phyloP scores from a whole-genome alignment of 805 yeast species.

The Kuraishia piskuri region DNA sequence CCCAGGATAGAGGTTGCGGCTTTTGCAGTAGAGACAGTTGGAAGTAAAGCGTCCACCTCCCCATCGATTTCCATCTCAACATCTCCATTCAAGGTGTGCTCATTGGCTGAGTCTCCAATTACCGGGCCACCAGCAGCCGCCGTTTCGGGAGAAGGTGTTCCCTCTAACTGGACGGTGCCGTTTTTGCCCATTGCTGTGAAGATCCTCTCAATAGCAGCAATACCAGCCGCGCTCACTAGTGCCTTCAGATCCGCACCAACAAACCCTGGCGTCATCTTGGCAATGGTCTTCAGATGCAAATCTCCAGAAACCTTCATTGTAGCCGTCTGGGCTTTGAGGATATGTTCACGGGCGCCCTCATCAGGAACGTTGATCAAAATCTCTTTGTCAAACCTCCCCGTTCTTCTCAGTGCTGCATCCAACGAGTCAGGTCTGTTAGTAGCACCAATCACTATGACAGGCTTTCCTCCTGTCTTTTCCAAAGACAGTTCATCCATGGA shows the following conservation, averaged over 20 bases:
- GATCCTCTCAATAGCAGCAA: slow-evolving; percentile 86
- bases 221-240: slow-evolving; percentile 90
- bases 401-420: slow-evolving; percentile 91
- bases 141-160: slow-evolving; percentile 1
- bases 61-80: slow-evolving; percentile 8
- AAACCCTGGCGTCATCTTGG: slow-evolving; percentile 93
- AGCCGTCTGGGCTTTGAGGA: slow-evolving; percentile 65
- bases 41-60: not conserved
- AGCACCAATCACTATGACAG: slow-evolving; percentile 92
- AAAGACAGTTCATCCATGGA: slow-evolving; percentile 88
- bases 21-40: not conserved
- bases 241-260: slow-evolving; percentile 98
- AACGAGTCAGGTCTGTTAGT: slow-evolving; percentile 94
- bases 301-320: slow-evolving; percentile 58
- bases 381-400: slow-evolving; percentile 94
- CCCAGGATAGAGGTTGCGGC: not conserved
- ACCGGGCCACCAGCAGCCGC: slow-evolving; percentile 4
- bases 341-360: slow-evolving; percentile 70
- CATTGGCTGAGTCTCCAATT: not conserved
- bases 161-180: slow-evolving; percentile 6
- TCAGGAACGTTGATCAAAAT: slow-evolving; percentile 93
- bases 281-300: slow-evolving; percentile 64
- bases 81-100: not conserved
- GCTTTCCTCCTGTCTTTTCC: slow-evolving; percentile 85
- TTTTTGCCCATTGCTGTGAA: slow-evolving; percentile 47